Conservation (phyloP, 2,329 filamentous ascomycete species). For the Coniochaeta pulveracea region DNA sequence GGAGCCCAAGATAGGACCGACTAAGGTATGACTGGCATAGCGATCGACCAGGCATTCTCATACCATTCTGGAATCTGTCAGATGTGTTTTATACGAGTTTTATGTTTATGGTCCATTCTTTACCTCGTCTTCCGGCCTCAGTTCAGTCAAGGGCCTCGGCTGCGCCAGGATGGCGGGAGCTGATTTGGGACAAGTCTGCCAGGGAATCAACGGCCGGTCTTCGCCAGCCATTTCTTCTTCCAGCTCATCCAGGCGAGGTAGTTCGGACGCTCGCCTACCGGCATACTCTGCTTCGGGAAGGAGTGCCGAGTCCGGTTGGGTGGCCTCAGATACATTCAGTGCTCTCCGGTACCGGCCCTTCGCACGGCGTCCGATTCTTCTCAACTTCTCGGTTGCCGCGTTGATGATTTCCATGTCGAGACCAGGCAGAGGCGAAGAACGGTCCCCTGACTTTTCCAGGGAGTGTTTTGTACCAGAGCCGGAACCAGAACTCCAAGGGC, state of each 20-base stretch:
- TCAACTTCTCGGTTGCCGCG: neutral
- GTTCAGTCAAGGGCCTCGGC: neutral
- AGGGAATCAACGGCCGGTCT: neutral
- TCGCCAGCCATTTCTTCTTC: neutral
- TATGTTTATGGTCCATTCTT: too few relatives aligned
- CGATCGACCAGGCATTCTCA: neutral
- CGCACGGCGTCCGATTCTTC: neutral
- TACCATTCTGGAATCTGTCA: neutral
- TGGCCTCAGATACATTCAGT: conserved; percentile 2
- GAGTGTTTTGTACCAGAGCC: conserved; percentile 1
- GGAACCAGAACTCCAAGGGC: conserved; percentile 1
- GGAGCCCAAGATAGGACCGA: neutral
- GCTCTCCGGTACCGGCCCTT: conserved; percentile 1
- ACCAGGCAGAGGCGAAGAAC: neutral
- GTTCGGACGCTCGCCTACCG: neutral
- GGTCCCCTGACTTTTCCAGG: neutral
- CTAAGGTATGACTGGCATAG: too few relatives aligned
- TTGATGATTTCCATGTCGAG: neutral
- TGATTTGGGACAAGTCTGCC: conserved; percentile 1
- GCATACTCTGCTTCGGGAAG: too few relatives aligned
- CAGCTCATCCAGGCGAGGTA: neutral
- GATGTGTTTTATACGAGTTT: neutral
- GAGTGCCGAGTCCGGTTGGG: neutral
- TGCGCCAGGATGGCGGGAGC: neutral
- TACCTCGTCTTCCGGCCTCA: too few relatives aligned